Base-by-base conservation (phyloP, 1,284 basidiomycete genomes). In the Leucoagaricus sp. region DNA sequence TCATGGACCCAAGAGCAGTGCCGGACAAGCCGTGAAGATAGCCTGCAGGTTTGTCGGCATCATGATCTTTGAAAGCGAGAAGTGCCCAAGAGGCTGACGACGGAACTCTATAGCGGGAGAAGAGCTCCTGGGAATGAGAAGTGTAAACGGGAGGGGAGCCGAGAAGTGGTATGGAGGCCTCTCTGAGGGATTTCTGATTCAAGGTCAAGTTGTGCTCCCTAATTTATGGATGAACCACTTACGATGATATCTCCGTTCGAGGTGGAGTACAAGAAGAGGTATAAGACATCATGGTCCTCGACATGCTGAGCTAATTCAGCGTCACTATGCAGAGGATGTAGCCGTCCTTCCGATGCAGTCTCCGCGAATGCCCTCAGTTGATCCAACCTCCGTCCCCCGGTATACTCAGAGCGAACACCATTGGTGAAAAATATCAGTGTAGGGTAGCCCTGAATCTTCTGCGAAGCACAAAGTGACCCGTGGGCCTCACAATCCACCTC, bases 401-500 rank as follows among this genome's bases (percentile, higher is more conserved):
- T 80, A 66, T 93, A 95, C 60, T 93, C 91, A 2, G 83, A 83
- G 65, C 76, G 82, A 1, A 68, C 68, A 4, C 74, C 78, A 12
- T 74, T 67, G 4, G 74, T 79, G 46, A 81, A 91, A 75, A 89
- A 88, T 44, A 85, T 74, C 33, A 96, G 73, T 51, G 87, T 92
- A 0, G 95, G 94, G 71, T 89, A 98, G 3, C 91, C 91, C 33
- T 78, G 68, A 21, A 98, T 78, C 5, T 78, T 80, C 58, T 94
- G 78, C 6, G 72, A 65, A 36, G 76, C 74, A 70, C 95, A 97
- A 2, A 94, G 67, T 0, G 76, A 68, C 28, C 77, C 75, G 65
- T 94, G 75, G 0, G 78, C 83, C 19, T 96, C 94, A 65, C 94
- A 98, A 67, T 98, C 85, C 23, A 98, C 87, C 58, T 95, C 87